phyloP scores from a whole-genome alignment of 305 asterid species.

The Stenogyne calaminthoides region DNA sequence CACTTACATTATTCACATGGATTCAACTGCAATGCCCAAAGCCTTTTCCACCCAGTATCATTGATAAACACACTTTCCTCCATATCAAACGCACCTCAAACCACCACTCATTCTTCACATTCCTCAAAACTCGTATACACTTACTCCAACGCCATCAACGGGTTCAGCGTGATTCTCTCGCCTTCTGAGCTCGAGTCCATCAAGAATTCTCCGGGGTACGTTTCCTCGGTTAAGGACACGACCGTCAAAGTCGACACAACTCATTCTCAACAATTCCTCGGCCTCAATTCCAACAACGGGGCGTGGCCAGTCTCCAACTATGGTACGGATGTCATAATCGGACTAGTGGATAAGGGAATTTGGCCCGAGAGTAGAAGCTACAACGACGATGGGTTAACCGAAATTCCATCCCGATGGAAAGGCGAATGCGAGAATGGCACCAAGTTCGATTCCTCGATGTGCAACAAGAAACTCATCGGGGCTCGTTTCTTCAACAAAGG shows the following conservation, averaged over 20 bases:
- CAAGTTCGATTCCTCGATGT: slow-evolving; percentile 54
- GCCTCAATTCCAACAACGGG: slow-evolving; percentile 55
- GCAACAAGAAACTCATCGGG: slow-evolving; percentile 82
- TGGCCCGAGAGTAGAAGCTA: slow-evolving; percentile 89
- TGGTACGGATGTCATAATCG: slow-evolving; percentile 71
- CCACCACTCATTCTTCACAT: slow-evolving; percentile 12
- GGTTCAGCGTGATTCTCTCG: slow-evolving; percentile 70
- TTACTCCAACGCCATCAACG: slow-evolving; percentile 62
- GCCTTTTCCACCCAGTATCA: slow-evolving; percentile 52
- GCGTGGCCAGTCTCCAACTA: slow-evolving; percentile 65
- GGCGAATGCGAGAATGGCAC: slow-evolving; percentile 73
- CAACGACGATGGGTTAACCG: slow-evolving; percentile 49
- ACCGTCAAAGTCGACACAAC: slow-evolving; percentile 66
- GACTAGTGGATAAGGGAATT: slow-evolving; percentile 71
- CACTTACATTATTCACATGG: slow-evolving; percentile 54
- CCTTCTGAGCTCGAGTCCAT: slow-evolving; percentile 49
- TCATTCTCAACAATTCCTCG: slow-evolving; percentile 63
- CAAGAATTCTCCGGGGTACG: slow-evolving; percentile 47
- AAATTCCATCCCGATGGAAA: slow-evolving; percentile 67
- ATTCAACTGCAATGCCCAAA: slow-evolving; percentile 49
- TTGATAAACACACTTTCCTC: slow-evolving; percentile 67
- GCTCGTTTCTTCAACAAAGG: slow-evolving; percentile 80
- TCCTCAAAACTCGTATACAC: slow-evolving; percentile 57
- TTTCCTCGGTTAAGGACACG: slow-evolving; percentile 51
- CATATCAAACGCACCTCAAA: slow-evolving; percentile 28